A percentile compares a stretch with the other conserved stretches of the same genome.
Evolutionary conservation across 768 basidiomycete species (phyloP).

Genomic region (Lactarius sp.): DNA sequence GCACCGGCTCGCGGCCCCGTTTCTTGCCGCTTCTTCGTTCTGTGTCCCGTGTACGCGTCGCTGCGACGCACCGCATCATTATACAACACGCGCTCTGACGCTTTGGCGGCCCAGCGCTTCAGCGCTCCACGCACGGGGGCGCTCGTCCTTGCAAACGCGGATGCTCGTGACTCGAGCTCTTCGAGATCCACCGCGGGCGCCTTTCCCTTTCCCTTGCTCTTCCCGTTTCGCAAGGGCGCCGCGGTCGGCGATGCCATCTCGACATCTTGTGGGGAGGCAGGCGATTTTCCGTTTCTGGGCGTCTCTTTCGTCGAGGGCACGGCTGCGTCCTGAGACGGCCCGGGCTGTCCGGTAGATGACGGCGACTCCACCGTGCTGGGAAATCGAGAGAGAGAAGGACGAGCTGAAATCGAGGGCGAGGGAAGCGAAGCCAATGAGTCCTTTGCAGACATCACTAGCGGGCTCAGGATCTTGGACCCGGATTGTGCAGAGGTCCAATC

Average conservation of each 20-base stretch:
- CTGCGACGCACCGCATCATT: slow-evolving; percentile 55
- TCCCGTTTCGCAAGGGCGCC: slow-evolving; percentile 10
- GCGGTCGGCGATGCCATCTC: slow-evolving; percentile 20
- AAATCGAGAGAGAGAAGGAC: slow-evolving; percentile 14
- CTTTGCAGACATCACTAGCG: no score
- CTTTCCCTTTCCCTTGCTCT: slow-evolving; percentile 20
- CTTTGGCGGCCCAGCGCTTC: slow-evolving; percentile 17
- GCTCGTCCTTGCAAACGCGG: slow-evolving; percentile 5
- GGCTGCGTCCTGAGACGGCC: background rate
- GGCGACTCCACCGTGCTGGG: slow-evolving; percentile 4
- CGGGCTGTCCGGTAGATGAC: background rate
- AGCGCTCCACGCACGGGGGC: slow-evolving; percentile 8
- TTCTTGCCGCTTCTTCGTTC: slow-evolving; percentile 30
- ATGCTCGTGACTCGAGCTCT: slow-evolving; percentile 13
- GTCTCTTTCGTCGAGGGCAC: background rate
- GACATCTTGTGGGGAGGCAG: slow-evolving; percentile 13
- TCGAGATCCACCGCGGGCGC: slow-evolving; percentile 1
- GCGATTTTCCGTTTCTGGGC: background rate
- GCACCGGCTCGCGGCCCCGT: slow-evolving; percentile 14
- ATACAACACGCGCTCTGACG: slow-evolving; percentile 17
- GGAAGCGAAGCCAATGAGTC: slow-evolving; percentile 28
- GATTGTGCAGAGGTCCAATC: slow-evolving; percentile 28
- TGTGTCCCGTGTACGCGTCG: slow-evolving; percentile 54
- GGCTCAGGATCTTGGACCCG: slow-evolving; percentile 27
- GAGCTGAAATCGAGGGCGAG: slow-evolving; percentile 18